Conservation (phyloP, 495 filamentous ascomycete species). For the Tuber calosporum region DNA sequence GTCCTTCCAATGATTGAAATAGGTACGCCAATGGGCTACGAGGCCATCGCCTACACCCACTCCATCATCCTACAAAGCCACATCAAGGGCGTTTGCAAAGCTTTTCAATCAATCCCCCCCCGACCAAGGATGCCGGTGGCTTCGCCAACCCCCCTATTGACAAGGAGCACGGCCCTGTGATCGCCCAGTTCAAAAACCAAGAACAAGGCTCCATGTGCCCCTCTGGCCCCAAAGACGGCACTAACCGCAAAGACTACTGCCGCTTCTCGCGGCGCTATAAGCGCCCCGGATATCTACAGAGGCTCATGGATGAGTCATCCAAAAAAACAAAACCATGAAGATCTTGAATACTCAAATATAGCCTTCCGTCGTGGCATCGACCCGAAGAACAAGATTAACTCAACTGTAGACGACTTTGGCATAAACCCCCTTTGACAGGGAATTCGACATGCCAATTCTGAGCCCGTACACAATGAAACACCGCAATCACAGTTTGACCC, state of each 20-base stretch:
- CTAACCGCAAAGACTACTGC: too few relatives aligned
- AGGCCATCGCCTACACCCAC: constrained; percentile 75
- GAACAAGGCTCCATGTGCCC: constrained; percentile 78
- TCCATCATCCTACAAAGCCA: too few relatives aligned
- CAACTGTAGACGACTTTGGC: constrained; percentile 18
- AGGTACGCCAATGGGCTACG: constrained; percentile 79
- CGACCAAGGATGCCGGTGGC: too few relatives aligned
- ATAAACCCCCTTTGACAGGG: constrained; percentile 29
- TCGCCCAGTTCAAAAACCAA: constrained; percentile 92
- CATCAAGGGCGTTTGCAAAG: too few relatives aligned
- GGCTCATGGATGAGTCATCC: constrained; percentile 51
- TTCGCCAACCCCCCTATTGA: too few relatives aligned
- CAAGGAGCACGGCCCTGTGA: constrained; percentile 78
- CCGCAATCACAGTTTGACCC: constrained; percentile 51
- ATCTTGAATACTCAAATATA: constrained; percentile 82
- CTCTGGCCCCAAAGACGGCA: constrained; percentile 55
- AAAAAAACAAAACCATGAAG: too few relatives aligned
- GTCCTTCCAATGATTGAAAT: constrained; percentile 83
- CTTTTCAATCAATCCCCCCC: too few relatives aligned
- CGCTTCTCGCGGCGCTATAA: constrained; percentile 81
- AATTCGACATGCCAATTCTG: constrained; percentile 7
- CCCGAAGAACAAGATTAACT: background rate
- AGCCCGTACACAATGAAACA: constrained; percentile 40
- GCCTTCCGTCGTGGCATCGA: constrained; percentile 63
- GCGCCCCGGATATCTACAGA: constrained; percentile 69